phyloP scores from a whole-genome alignment of 805 yeast genomes.

The Ogataea henricii region DNA sequence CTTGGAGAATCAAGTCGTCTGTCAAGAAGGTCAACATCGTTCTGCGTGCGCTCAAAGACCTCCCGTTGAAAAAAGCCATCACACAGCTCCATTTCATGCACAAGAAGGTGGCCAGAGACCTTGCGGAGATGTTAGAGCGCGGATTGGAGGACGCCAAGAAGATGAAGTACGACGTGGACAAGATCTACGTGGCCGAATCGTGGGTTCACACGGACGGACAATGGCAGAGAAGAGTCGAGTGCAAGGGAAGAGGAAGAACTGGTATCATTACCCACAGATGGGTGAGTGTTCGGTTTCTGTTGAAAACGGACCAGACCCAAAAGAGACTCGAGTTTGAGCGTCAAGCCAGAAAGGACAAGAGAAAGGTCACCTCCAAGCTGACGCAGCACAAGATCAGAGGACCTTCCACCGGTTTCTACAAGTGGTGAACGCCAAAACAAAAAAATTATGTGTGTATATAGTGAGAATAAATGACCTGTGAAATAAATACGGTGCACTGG shows the following conservation, averaged over 20 bases:
- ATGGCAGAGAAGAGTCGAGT: slow-evolving; percentile 69
- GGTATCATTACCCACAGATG: slow-evolving; percentile 78
- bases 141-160: slow-evolving; percentile 71
- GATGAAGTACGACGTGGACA: slow-evolving; percentile 59
- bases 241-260: slow-evolving; percentile 87
- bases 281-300: slow-evolving; percentile 77
- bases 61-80: slow-evolving; percentile 75
- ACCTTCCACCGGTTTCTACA: slow-evolving; percentile 51
- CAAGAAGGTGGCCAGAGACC: slow-evolving; percentile 76
- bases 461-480: neutral
- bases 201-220: slow-evolving; percentile 93
- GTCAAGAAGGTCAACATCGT: slow-evolving; percentile 85
- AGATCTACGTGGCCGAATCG: slow-evolving; percentile 71
- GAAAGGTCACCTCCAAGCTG: slow-evolving; percentile 45
- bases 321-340: slow-evolving; percentile 62
- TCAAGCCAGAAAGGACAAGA: slow-evolving; percentile 45
- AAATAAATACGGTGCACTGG: neutral
- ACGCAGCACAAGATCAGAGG: slow-evolving; percentile 51
- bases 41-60: slow-evolving; percentile 71
- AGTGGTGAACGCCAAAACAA: slow-evolving; percentile 43
- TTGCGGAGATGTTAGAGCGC: slow-evolving; percentile 70
- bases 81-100: slow-evolving; percentile 89
- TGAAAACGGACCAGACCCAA: slow-evolving; percentile 67
- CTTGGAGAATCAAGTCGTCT: slow-evolving; percentile 83
- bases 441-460: slow-evolving; percentile 2